phyloP scores from a whole-genome alignment of 1,284 basidiomycete genomes.

The Rhodotorula sp. region DNA sequence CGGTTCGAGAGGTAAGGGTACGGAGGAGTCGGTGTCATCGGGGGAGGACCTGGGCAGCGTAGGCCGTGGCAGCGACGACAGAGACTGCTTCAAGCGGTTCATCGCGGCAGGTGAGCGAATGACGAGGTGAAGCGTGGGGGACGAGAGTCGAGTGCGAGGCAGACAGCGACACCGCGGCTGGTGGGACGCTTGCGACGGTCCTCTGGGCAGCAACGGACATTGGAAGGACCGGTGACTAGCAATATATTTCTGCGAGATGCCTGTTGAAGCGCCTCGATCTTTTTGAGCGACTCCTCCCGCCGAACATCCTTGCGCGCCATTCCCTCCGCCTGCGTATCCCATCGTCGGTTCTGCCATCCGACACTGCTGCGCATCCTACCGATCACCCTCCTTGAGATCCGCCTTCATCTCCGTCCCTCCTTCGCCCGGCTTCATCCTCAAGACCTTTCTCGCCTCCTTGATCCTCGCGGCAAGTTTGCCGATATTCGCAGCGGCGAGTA shows the following conservation, averaged over 20 bases:
- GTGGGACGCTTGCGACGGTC: no score
- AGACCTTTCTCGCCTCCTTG: conserved; percentile 69
- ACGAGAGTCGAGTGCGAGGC: no score
- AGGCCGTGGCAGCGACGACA: conserved; percentile 1
- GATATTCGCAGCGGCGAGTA: conserved; percentile 90
- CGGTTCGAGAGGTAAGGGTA: neutral
- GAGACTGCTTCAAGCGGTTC: conserved; percentile 20
- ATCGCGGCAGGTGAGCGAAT: neutral
- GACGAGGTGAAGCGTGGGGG: neutral
- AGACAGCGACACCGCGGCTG: no score
- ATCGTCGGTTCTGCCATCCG: no score
- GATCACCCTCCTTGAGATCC: conserved; percentile 14
- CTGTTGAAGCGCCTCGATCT: no score
- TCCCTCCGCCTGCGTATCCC: neutral
- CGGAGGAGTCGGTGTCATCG: neutral
- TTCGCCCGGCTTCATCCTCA: conserved; percentile 16
- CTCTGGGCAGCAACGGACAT: no score
- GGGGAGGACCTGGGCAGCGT: conserved; percentile 1
- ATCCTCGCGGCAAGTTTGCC: conserved; percentile 76
- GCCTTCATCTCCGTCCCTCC: conserved; percentile 5
- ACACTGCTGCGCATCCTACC: no score
- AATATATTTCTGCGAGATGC: no score
- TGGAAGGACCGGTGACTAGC: no score
- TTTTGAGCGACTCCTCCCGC: no score
- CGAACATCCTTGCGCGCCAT: no score